Base-by-base conservation (phyloP, 805 yeast genomes). In the Schizosaccharomyces lindneri region DNA sequence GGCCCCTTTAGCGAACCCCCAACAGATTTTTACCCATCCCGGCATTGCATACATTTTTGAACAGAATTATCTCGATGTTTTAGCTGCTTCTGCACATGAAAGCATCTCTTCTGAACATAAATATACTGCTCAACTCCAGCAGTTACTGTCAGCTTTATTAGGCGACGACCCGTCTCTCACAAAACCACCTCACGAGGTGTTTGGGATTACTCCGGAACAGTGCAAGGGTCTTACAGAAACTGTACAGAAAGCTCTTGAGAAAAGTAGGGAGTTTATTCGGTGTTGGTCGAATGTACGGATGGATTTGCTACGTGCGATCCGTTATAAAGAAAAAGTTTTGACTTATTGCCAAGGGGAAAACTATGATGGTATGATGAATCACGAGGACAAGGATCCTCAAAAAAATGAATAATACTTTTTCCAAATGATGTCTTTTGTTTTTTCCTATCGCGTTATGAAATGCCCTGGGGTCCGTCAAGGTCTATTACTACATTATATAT, bases 21-120 rank as follows among this genome's bases (percentile, higher is more conserved):
- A 21, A 51, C 5, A 51, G 15, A 17, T 51, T 2, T 29, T 51
- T 29, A 29, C 31, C 13, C 31, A 51, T 51, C 57, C 57, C 27
- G 57, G 19, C 36, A 51, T 29, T 19, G n/a, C 36, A 17, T 51
- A 21, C 41, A 57, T 41, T 1, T 57, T 57, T 57, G 29, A 57
- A 41, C 75, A 78, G 59, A 71, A 73, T 29, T 77, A 79, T n/a
- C 72, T 86, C 55, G 75, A 78, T 60, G 74, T 77, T 48, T 71
- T 93, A 65, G 85, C 95, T 0, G 73, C 74, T 19, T 87, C 87
- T 64, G 80, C 93, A 19, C 80, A 89, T 31, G 84, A 84, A 61
- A 73, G 83, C 64, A 84, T 93, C 60, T 89, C 86, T 68, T 78
- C 79, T 55, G 98, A 93, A 68, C 95, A 87, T 67, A 76, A 78